Percentiles rank a stretch among this genome's conserved stretches.
Conservation (phyloP, 768 basidiomycete species). For the Leccinum rimulosum region DNA sequence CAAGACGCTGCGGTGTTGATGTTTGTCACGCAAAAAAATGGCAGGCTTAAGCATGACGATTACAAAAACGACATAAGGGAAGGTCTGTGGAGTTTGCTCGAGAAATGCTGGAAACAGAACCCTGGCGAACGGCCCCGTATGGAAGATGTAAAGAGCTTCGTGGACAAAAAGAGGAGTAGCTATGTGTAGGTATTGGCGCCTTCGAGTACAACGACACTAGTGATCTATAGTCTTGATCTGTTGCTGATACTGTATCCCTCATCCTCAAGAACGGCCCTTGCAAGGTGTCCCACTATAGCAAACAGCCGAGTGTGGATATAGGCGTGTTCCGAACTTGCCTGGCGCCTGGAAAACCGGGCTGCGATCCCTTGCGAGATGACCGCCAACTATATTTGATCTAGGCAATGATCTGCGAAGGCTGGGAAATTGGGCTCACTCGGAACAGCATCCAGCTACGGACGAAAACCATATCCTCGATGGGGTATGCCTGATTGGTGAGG, state of each 20-base stretch:
- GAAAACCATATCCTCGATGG: conserved; percentile 76
- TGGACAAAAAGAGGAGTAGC: conserved; percentile 20
- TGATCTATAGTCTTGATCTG: conserved; percentile 27
- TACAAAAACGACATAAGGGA: conserved; percentile 19
- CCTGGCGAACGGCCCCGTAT: conserved; percentile 14
- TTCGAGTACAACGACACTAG: not conserved
- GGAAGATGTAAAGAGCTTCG: conserved; percentile 12
- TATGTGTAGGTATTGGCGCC: conserved; percentile 2
- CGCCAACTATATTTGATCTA: conserved; percentile 46
- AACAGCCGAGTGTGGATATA: conserved; percentile 44
- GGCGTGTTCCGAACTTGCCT: conserved; percentile 86
- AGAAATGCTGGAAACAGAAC: conserved; percentile 18
- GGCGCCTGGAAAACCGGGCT: conserved; percentile 77
- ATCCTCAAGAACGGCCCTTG: conserved; percentile 57
- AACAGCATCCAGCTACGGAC: conserved; percentile 86
- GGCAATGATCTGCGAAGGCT: not conserved
- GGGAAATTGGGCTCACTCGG: conserved; percentile 45
- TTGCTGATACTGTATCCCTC: conserved; percentile 36
- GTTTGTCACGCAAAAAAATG: conserved; percentile 11
- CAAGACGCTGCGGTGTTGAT: conserved; percentile 20
- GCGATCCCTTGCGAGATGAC: conserved; percentile 91
- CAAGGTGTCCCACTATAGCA: conserved; percentile 61
- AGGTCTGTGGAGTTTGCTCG: conserved; percentile 19
- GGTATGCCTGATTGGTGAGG: conserved; percentile 63
- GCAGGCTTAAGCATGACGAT: conserved; percentile 18